These are phyloP conservation scores for Diplodia mutila DNA, from an alignment of 2,329 filamentous ascomycete species.

Conservation along the genomic window DNA sequence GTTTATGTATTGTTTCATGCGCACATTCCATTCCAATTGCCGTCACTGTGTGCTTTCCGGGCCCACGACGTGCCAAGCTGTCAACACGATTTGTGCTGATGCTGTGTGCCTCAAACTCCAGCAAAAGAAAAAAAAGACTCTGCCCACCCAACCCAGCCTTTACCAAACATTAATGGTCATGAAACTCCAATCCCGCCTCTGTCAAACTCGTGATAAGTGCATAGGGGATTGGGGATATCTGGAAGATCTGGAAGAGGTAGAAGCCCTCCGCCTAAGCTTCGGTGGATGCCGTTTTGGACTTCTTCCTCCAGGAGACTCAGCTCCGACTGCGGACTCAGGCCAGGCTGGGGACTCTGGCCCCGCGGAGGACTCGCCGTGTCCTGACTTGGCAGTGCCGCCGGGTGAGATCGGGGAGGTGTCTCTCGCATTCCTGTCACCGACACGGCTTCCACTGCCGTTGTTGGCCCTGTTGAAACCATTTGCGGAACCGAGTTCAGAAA, in stretches of 20 bases:
- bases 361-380: constrained; percentile 6
- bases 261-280: constrained; percentile 25
- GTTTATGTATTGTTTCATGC: background rate
- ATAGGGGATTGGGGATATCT: constrained; percentile 17
- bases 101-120: background rate
- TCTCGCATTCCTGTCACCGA: constrained; percentile 1
- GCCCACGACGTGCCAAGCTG: background rate
- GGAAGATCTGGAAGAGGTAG: constrained; percentile 15
- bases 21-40: background rate
- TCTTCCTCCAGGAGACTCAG: constrained; percentile 23
- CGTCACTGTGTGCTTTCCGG: background rate
- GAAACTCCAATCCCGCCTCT: constrained; percentile 8
- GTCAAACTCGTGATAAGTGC: constrained; percentile 19
- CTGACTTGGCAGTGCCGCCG: background rate
- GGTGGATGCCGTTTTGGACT: constrained; percentile 26
- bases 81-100: background rate
- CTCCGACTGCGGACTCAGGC: constrained; percentile 13
- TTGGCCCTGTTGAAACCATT: background rate
- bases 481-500: constrained; percentile 7
- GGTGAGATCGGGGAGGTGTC: constrained; percentile 13
- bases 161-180: background rate
- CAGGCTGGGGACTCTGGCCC: constrained; percentile 12
- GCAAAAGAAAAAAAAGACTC: background rate
- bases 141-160: background rate
- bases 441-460: background rate